Percentiles rank a stretch among this genome's conserved stretches.
Conservation (phyloP, 306 rosid species). For the Cicer pinnatifidum region DNA sequence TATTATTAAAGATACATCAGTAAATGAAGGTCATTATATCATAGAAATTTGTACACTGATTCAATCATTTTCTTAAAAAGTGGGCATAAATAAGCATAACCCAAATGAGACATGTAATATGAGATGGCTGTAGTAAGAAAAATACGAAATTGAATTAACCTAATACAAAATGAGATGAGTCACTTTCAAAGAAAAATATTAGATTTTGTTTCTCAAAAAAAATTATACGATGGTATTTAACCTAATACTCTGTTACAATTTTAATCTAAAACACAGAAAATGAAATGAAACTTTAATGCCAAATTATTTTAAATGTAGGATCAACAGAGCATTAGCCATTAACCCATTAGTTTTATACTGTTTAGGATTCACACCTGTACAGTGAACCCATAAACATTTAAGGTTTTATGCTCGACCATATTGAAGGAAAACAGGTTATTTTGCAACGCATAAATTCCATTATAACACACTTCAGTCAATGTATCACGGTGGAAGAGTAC, state of each 20-base stretch:
- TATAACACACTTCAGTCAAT: constrained; percentile 2
- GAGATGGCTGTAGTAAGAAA: background rate
- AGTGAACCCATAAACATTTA: background rate
- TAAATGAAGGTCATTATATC: no score
- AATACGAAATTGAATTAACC: background rate
- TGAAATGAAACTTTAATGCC: background rate
- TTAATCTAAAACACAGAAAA: background rate
- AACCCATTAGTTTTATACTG: background rate
- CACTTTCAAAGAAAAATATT: background rate
- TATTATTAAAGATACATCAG: no score
- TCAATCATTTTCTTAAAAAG: no score
- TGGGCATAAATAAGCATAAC: no score
- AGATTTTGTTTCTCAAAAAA: background rate
- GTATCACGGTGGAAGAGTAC: background rate
- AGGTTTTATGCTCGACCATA: background rate
- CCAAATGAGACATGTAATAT: no score
- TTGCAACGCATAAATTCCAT: constrained; percentile 3
- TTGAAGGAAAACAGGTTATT: constrained; percentile 1
- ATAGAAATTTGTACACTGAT: no score
- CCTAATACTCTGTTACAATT: background rate
- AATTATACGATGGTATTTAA: background rate
- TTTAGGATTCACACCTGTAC: background rate
- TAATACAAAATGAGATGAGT: no score
- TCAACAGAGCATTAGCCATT: background rate
- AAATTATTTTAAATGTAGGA: background rate